Evolutionary conservation across 257 asterid species (phyloP), one percentile per base, ranked within the genome.

Genomic region (Nemophila menziesii): DNA sequence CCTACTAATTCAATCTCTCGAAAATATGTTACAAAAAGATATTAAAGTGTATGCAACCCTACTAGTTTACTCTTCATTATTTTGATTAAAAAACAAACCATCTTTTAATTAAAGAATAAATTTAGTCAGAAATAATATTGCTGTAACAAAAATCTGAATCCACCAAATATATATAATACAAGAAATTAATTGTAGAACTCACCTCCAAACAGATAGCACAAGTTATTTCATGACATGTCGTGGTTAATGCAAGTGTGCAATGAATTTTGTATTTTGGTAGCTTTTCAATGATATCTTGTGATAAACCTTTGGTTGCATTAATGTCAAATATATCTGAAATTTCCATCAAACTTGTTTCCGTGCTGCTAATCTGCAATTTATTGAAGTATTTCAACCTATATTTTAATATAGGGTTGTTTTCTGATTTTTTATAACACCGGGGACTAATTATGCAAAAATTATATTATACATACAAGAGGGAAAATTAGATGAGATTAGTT

Each of bases 151-250:
- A n/a, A n/a, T n/a, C n/a, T n/a, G n/a, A n/a, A n/a, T n/a, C n/a
- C n/a, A n/a, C n/a, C n/a, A n/a, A n/a, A n/a, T n/a, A n/a, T n/a
- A n/a, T n/a, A n/a, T n/a, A n/a, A n/a, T n/a, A n/a, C n/a, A n/a
- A n/a, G n/a, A n/a, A n/a, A n/a, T 18, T 20, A 33, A 33, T 14
- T 22, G 13, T 18, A 15, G 20, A 51, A 42, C 20, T 67, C 33
- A 82, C 97, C 93, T 64, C 84, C 50, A 82, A 67, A 74, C 97
- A 87, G 54, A 87, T 83, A 41, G 87, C 56, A 58, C 97, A 83
- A 41, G 61, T 54, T 7, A 60, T 41, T 52, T 79, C 72, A 3
- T 48, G 51, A 48, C 60, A 44, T 29, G 57, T 17, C 26, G 20
- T 42, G 23, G 49, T 29, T 6, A 20, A 6, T 6, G 58, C 42